Base-by-base conservation (phyloP, 495 filamentous ascomycete species). In the Oleoguttula mirabilis region DNA sequence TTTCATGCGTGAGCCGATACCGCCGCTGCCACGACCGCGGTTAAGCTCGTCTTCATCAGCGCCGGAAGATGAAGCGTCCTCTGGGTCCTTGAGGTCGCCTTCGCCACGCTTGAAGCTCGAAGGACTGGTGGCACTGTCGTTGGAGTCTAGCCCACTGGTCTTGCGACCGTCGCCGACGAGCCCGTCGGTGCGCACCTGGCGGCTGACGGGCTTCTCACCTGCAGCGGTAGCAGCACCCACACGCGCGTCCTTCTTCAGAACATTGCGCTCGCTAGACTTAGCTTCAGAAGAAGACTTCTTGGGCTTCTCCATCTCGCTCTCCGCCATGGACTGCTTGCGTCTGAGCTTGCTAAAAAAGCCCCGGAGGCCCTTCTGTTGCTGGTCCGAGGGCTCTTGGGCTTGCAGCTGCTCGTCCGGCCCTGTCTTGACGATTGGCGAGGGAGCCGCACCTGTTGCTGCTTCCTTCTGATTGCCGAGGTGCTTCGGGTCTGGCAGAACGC, bases 401-500 rank as follows among this genome's bases (percentile, higher is more conserved):
- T 35, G 11, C 15, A 7, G 17, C 15, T 6, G 32, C 7, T 37
- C 27, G 14, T 30, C 14, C 8, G 27, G 27, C 8, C 27, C 27
- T 14, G 27, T 30, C 27, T 23, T n/a, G 3, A 37, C 14, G 16
- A 20, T 4, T n/a, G n/a, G n/a, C n/a, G n/a, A n/a, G 7, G 34
- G 15, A 3, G 15, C 15, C n/a, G 34, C 8, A 30, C 8, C 27
- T 14, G 27, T 8, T 30, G 27, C 41, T 12, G 28, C 32, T 4
- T 45, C 24, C 41, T 45, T 42, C 31, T 36, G 24, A 3, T 22
- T 16, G n/a, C 8, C 55, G 38, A 52, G 37, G 15, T 57, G 48
- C 28, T 53, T 41, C 4, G 55, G 54, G 4, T 54, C 46, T 1
- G 54, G 52, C 28, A 49, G 32, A 5, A 59, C 57, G 12, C 57